phyloP scores from a whole-genome alignment of 495 filamentous ascomycete species.

The Lindgomyces ingoldianus region DNA sequence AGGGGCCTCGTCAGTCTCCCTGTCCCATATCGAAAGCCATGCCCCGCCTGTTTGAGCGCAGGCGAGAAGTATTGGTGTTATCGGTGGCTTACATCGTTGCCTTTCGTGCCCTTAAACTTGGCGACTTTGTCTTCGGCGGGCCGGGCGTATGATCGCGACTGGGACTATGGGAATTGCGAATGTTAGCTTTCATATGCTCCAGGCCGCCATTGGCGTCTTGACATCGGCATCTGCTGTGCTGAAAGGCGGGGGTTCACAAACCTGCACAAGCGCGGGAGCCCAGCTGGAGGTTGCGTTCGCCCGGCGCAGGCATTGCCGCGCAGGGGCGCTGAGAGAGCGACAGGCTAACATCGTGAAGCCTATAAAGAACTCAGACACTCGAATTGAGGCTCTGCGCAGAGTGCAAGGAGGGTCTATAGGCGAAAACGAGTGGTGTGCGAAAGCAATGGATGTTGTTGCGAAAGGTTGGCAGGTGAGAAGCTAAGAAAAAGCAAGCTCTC shows the following conservation, averaged over 20 bases:
- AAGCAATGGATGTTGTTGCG: slow-evolving; percentile 15
- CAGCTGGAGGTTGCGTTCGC: slow-evolving; percentile 52
- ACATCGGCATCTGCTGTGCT: neutral
- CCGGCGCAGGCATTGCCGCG: slow-evolving; percentile 59
- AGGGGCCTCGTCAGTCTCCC: slow-evolving; percentile 9
- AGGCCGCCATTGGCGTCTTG: neutral
- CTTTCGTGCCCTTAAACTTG: slow-evolving; percentile 88
- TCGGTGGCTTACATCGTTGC: slow-evolving; percentile 68
- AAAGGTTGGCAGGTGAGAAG: neutral
- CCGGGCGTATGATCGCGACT: slow-evolving; percentile 51
- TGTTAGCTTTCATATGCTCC: slow-evolving; percentile 35
- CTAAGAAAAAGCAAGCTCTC: slow-evolving; percentile 10
- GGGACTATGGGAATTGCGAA: slow-evolving; percentile 23
- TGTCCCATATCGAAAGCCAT: neutral
- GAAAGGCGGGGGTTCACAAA: slow-evolving; percentile 43
- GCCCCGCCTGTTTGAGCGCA: neutral
- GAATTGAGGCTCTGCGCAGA: slow-evolving; percentile 27
- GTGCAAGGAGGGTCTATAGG: slow-evolving; percentile 6
- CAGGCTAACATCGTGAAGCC: slow-evolving; percentile 59
- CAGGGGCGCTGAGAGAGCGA: slow-evolving; percentile 57
- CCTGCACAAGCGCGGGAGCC: slow-evolving; percentile 55
- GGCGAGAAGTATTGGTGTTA: slow-evolving; percentile 10
- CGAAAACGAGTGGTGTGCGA: slow-evolving; percentile 7
- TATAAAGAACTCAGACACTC: neutral
- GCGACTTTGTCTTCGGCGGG: slow-evolving; percentile 73